These are phyloP conservation scores for Coemansia sp. DNA, from an alignment of 192 early-diverging fungal genomes.

Conservation along the genomic window DNA sequence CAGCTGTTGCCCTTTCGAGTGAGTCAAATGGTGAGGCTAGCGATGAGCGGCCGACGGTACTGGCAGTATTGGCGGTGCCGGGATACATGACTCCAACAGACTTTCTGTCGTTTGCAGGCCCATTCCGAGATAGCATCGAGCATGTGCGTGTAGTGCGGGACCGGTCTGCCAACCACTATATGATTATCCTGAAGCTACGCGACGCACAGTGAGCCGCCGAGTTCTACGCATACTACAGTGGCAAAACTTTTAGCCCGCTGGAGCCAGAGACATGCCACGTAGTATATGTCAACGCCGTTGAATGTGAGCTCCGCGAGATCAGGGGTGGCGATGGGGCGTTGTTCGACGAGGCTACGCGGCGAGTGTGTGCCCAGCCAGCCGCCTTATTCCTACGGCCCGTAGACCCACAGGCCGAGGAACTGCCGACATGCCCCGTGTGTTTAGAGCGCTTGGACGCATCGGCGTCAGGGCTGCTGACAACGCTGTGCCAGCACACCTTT, in stretches of 20 bases:
- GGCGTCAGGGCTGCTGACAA: conserved; percentile 88
- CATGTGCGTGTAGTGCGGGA: conserved; percentile 85
- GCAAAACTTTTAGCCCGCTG: conserved; percentile 81
- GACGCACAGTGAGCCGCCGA: conserved; percentile 59
- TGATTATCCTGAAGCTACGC: conserved; percentile 86
- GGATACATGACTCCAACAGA: conserved; percentile 88
- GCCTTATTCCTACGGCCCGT: conserved; percentile 34
- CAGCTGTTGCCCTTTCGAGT: neutral
- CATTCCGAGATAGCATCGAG: conserved; percentile 67
- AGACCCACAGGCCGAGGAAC: conserved; percentile 54
- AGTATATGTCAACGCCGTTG: conserved; percentile 76
- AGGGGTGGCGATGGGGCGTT: conserved; percentile 12
- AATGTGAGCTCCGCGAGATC: conserved; percentile 64
- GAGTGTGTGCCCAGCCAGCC: conserved; percentile 18
- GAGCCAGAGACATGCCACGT: conserved; percentile 86
- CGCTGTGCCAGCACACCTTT: conserved; percentile 95
- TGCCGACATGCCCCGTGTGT: conserved; percentile 97
- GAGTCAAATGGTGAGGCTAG: neutral
- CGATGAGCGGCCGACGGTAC: conserved; percentile 25
- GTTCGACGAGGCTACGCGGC: conserved; percentile 1
- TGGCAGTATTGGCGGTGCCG: conserved; percentile 87
- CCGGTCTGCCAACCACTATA: conserved; percentile 81
- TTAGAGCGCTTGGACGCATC: conserved; percentile 92
- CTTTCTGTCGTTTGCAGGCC: conserved; percentile 83
- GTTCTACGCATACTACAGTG: conserved; percentile 84